Base-by-base conservation (phyloP, 1,139 yeast species). In the Debaryomyces udenii region DNA sequence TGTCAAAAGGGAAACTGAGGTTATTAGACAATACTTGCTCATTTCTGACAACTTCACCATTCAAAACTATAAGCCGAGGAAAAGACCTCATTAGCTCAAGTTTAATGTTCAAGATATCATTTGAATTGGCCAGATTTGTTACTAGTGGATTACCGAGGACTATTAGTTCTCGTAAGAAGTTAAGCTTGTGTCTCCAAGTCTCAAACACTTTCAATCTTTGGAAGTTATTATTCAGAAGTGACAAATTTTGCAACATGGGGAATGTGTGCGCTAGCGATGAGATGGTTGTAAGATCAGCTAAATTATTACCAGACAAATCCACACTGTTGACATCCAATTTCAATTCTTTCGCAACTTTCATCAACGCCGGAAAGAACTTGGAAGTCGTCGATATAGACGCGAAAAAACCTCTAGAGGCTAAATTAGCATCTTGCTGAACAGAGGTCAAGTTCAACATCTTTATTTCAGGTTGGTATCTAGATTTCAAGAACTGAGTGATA, bases 301-400 rank as follows among this genome's bases (percentile, higher is more conserved):
- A 63, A 44, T 76, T 76, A 58, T 93, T 93, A 44, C 73, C 73
- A 10, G 95, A 83, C 38, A 93, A 69, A 57, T 86, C 89, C 13
- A 93, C 81, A 46, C 93, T 84, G 28, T 83, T 86, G 5, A 90
- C 86, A 2, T 71, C 71, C 11, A 76, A 49, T 34, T 75, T 75
- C 32, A 70, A 56, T 35, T 75, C 78, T 39, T 71, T 70, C 1
- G 96, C 96, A 14, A 94, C 67, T 58, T 86, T 89, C 89, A 93
- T 82, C 50, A 93, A 68, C 0, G 99, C 99, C 3, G 91, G 87
- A 62, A 93, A 90, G 76, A 91, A 83, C 61, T 91, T 91, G 11
- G 94, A 77, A 1, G 80, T 61, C 3, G 80, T 74, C 37, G 82
- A 76, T 6, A 81, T 68, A 13, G 78, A 68, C 16, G 80, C 75